These are phyloP conservation scores for Alternaria infectoria DNA, from an alignment of 2,329 filamentous ascomycete genomes.

Conservation along the genomic window DNA sequence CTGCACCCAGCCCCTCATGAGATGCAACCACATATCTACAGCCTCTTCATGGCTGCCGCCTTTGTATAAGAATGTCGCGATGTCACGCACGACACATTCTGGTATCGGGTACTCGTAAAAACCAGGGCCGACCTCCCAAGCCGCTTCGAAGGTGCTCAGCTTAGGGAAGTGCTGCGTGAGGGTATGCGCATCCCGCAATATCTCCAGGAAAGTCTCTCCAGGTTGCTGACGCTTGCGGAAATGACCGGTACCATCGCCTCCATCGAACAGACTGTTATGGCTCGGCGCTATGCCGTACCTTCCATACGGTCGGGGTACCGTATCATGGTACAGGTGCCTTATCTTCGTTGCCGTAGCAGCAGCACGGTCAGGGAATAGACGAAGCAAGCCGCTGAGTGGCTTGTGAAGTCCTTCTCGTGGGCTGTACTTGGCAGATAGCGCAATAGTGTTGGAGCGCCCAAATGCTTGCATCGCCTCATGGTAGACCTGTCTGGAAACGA, in stretches of 20 bases:
- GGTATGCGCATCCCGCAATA: conserved; percentile 17
- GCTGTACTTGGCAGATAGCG: not conserved
- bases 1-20: conserved; percentile 11
- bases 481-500: conserved; percentile 25
- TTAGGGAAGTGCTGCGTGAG: conserved; percentile 20
- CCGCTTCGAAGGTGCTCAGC: conserved; percentile 11
- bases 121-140: conserved; percentile 6
- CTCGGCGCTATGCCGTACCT: not conserved
- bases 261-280: not conserved
- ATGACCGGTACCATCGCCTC: not conserved
- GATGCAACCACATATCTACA: conserved; percentile 10
- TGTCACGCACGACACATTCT: not conserved
- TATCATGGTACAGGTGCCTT: not conserved
- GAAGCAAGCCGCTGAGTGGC: conserved; percentile 10
- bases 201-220: conserved; percentile 5
- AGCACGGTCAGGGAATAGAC: conserved; percentile 22
- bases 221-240: conserved; percentile 2
- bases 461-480: conserved; percentile 25
- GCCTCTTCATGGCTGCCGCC: not conserved
- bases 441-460: conserved; percentile 17
- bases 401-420: not conserved
- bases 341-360: conserved; percentile 2
- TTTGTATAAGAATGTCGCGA: not conserved
- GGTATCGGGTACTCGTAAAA: not conserved
- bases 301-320: not conserved